Conservation (phyloP, 805 yeast species). For the Wickerhamomyces tratensis region DNA sequence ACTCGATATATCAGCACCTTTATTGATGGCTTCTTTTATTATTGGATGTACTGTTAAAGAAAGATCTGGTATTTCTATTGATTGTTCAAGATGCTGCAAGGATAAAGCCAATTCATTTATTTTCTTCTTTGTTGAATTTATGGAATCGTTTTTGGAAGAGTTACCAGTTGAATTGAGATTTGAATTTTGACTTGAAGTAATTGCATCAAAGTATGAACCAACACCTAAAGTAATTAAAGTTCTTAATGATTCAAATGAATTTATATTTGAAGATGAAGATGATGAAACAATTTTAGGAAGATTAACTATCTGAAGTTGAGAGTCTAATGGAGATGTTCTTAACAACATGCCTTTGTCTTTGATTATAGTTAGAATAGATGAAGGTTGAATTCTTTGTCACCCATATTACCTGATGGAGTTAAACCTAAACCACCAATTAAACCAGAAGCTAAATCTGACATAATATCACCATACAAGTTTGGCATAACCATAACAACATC, state of each 20-base stretch:
- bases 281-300: conserved; percentile 21
- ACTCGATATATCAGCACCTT: conserved; percentile 20
- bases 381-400: conserved; percentile 3
- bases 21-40: conserved; percentile 29
- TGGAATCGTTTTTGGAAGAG: conserved; percentile 19
- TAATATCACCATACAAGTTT: conserved; percentile 50
- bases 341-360: conserved; percentile 29
- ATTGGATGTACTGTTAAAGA: conserved; percentile 39
- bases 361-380: conserved; percentile 28
- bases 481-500: conserved; percentile 95
- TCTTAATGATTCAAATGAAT: conserved; percentile 41
- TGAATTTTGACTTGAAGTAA: conserved; percentile 16
- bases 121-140: conserved; percentile 45
- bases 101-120: conserved; percentile 61
- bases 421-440: conserved; percentile 5
- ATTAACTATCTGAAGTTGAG: conserved; percentile 25
- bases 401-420: no score
- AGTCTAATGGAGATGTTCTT: conserved; percentile 13
- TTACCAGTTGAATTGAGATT: conserved; percentile 1
- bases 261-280: background rate
- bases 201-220: conserved; percentile 57
- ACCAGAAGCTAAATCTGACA: conserved; percentile 81
- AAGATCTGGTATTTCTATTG: conserved; percentile 61
- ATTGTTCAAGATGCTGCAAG: conserved; percentile 56
- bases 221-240: conserved; percentile 54